Evolutionary conservation across 352 stramenopile genomes (phyloP), one percentile per base, ranked within the genome.

Genomic region (Pythium volutum): DNA sequence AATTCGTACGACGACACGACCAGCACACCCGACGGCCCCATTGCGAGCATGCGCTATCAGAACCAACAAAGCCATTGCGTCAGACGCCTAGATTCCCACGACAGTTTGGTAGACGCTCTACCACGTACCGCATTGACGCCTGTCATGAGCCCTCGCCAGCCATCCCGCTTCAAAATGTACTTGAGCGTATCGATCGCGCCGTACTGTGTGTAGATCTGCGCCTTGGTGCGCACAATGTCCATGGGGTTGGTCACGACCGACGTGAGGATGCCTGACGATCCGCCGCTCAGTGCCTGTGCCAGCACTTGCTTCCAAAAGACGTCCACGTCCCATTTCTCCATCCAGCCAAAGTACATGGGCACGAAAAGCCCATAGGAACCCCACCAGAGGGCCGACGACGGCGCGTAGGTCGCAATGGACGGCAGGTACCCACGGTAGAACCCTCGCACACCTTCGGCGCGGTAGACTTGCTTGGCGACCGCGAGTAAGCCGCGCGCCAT

Each of bases 1-100:
- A 95, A 90, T 71, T 96, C 88, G 70, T 96, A 96, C 23, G 88
- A 91, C 15, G 88, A 86, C 51, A 96, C 83, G 65, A 96, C 77
- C 31, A 96, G 74, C 46, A 95, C 75, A 22, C 88, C 88, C 1
- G 85, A 95, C 34, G 88, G 88, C 1, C 81, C 86, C 73, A 92
- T 93, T 3, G 84, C 76, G 41, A 93, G 70, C 43, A 96, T 66
- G 9, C 86, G 84, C 86, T 95, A 52, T 15, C 29, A 55, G 7
- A 29, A 63, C n/a, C 42, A 33, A n/a, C 11, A 56, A 12, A n/a
- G 11, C n/a, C n/a, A n/a, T n/a, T n/a, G n/a, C 54, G 15, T 16
- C 0, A 62, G 42, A 38, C 22, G 15, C 18, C n/a, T 25, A 62
- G 50, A 39, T 53, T 12, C 23, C 22, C 27, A 22, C 23, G 7